Evolutionary conservation across 768 basidiomycete genomes (phyloP), one percentile per base, ranked within the genome.

Genomic region (Mycena sanguinolenta): DNA sequence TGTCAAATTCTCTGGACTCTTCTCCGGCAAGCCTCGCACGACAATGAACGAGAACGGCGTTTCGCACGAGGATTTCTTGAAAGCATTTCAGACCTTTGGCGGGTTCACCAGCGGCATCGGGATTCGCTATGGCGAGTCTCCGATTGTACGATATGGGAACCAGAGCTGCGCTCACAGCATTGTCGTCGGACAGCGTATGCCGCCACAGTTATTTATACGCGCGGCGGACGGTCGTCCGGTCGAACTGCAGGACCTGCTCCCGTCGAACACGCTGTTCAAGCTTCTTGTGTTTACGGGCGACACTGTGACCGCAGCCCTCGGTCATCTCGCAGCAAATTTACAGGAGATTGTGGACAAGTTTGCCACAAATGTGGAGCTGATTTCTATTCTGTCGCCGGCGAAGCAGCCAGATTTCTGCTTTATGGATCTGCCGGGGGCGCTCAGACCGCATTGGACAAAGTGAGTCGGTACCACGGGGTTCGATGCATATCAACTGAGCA

Each of bases 21-120:
- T 92, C 77, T 92, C 91, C 25, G 88, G 87, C 44, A 91, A 91
- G 76, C 90, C 91, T 5, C 82, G 84, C 36, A 89, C 88, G 6
- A 79, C 80, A 38, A 80, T 82, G 3, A 76, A 84, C 57, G 75
- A 81, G 60, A 83, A 85, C 44, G 89, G 89, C 25, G 86, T 90
- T 23, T 84, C 88, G 1, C 86, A 87, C 63, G 82, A 84, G 38
- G 84, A 87, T 36, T 89, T 90, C 75, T 74, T 86, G n/a, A 74
- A 79, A 86, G 84, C 82, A 9, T 89, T 88, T 77, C 84, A 85
- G 69, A 85, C 82, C 1, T 89, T 86, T 70, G 86, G 90, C 58
- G 84, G 83, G 0, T 88, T 91, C 74, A 85, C 87, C 2, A 85
- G 85, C 68, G 89, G 88, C 14, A 85, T 88, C 46, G 86, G 88